A percentile compares a stretch with the other conserved stretches of the same genome.
Conservation (phyloP, 2,329 filamentous ascomycete species). For the Ceratocystis harringtonii region DNA sequence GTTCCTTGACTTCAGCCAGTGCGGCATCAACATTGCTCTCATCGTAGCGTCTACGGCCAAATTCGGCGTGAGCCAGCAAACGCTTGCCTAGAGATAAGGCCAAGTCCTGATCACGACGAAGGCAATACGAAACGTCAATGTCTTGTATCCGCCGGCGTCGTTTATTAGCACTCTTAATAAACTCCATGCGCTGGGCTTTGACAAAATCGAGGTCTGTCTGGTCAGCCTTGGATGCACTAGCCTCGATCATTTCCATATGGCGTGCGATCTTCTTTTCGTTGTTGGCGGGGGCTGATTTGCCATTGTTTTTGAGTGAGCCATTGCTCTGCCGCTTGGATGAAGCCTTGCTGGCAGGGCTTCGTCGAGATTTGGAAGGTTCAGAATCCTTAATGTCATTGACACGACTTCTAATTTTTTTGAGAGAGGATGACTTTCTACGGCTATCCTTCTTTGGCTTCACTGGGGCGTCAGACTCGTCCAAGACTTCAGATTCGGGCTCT, state of each 20-base stretch:
- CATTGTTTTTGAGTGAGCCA: conserved; percentile 41
- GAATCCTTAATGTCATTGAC: conserved; percentile 37
- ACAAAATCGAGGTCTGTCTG: conserved; percentile 27
- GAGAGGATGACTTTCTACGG: conserved; percentile 10
- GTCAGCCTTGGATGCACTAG: conserved; percentile 26
- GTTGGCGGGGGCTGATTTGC: conserved; percentile 44
- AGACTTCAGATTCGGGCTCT: conserved; percentile 12
- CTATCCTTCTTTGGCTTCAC: conserved; percentile 18
- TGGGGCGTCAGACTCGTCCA: conserved; percentile 18
- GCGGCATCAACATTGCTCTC: conserved; percentile 66
- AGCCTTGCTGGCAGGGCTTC: conserved; percentile 36
- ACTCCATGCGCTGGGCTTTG: conserved; percentile 32
- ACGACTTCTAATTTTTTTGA: conserved; percentile 31
- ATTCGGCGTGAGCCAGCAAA: conserved; percentile 51
- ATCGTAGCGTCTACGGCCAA: conserved; percentile 62
- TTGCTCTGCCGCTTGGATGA: conserved; percentile 46
- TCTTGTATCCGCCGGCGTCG: conserved; percentile 52
- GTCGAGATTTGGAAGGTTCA: conserved; percentile 36
- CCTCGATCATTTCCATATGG: conserved; percentile 30
- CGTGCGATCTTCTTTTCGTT: conserved; percentile 29
- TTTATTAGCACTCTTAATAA: conserved; percentile 46
- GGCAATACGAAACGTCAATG: conserved; percentile 48
- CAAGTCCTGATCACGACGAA: conserved; percentile 46
- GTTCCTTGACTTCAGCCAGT: conserved; percentile 71
- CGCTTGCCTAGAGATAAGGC: conserved; percentile 42